These are phyloP conservation scores for Leccinum arenicola DNA, from an alignment of 768 basidiomycete genomes.

Conservation along the genomic window DNA sequence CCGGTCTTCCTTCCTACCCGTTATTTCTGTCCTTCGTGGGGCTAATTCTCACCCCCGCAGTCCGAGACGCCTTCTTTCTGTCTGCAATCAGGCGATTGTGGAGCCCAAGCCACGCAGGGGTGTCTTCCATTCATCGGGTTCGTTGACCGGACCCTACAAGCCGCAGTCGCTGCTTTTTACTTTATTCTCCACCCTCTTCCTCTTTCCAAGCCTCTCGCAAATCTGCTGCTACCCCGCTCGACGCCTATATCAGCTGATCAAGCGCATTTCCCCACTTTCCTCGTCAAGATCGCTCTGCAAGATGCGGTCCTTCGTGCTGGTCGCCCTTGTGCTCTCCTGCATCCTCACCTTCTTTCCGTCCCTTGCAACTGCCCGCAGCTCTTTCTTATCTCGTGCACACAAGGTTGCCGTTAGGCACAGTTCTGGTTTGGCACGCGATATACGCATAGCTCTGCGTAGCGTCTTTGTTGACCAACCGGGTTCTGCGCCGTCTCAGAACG, in stretches of 20 bases:
- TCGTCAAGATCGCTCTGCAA: constrained; percentile 4
- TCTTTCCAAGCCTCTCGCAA: not conserved
- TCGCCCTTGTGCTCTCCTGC: constrained; percentile 33
- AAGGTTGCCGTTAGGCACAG: constrained; percentile 56
- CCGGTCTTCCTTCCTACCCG: not conserved
- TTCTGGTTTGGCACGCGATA: constrained; percentile 60
- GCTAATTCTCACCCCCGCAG: constrained; percentile 11
- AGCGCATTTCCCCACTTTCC: not conserved
- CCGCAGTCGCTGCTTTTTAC: constrained; percentile 9
- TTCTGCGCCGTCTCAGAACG: constrained; percentile 26
- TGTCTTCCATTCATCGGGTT: constrained; percentile 16
- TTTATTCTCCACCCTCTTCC: constrained; percentile 6
- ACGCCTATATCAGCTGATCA: constrained; percentile 1
- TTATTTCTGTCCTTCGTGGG: constrained; percentile 10
- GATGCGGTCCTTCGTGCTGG: constrained; percentile 29
- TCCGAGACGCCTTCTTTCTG: constrained; percentile 7
- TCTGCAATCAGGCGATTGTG: constrained; percentile 7
- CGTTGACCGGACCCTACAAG: constrained; percentile 24
- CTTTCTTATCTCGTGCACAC: constrained; percentile 46
- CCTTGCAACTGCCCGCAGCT: constrained; percentile 22
- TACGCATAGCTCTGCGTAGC: constrained; percentile 61
- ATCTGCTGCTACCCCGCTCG: not conserved
- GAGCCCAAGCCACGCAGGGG: constrained; percentile 15
- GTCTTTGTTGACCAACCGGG: constrained; percentile 46
- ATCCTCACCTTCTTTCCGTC: constrained; percentile 25